Evolutionary conservation across 345 rosid species (phyloP), one percentile per base, ranked within the genome.

Genomic region (Kandelia obovata): DNA sequence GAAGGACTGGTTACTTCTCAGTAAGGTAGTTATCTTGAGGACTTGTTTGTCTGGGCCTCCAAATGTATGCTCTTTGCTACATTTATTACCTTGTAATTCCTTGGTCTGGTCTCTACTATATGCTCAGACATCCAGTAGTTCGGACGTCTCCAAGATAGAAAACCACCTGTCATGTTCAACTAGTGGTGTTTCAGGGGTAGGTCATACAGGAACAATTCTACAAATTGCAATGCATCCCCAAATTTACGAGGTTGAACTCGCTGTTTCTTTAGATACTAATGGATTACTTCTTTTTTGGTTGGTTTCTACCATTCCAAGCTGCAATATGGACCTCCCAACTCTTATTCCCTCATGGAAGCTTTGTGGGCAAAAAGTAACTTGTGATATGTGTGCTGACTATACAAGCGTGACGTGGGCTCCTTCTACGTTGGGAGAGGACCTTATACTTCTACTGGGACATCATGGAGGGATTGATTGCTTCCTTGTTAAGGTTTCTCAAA

Each of bases 321-420:
- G 77, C 67, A 65, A 71, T 61, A 73, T 71, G 19, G 77, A 79
- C 74, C 75, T 83, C 73, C 84, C 90, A 53, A 69, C 86, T 65
- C 71, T 78, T 61, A 76, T 52, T 77, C 80, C 95, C 61, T 49
- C 84, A 7, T 88, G 95, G 96, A 87, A 77, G 69, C 71, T 80
- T 68, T 74, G 82, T 71, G 92, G 89, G 78, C 83, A 85, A 74
- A 78, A 86, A 71, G 78, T 43, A 64, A 84, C 79, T 66, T 69
- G 66, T 56, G 82, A 73, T 68, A 68, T 68, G 23, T 77, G 73
- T 64, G 68, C 77, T 26, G 82, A 80, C 77, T 89, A 82, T 80
- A 86, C 97, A 60, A 81, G 96, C 84, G 66, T 93, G 81, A 81
- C 80, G 53, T 93, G 98, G 98, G 96, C 89, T 70, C 86, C 98